Evolutionary conservation across 108 stramenopile species (phyloP).

Genomic region (Nitzschia sp.): DNA sequence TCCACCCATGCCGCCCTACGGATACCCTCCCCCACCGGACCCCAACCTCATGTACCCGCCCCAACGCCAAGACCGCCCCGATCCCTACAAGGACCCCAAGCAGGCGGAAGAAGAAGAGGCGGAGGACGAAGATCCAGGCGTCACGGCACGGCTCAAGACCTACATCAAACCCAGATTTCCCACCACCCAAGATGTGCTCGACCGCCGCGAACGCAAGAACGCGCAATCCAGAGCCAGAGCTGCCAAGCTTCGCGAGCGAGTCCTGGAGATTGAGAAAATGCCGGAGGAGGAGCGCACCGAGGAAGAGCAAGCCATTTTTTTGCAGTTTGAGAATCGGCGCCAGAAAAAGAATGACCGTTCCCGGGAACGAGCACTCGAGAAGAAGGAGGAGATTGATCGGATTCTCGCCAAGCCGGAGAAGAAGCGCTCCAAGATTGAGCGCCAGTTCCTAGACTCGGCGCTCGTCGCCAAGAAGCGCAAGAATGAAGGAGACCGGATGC

Average conservation of each 20-base stretch:
- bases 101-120: conserved; percentile 17
- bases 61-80: conserved; percentile 13
- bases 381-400: conserved; percentile 69
- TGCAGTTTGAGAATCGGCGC: conserved; percentile 62
- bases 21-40: conserved; percentile 38
- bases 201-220: conserved; percentile 71
- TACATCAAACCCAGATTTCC: conserved; percentile 56
- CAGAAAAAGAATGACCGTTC: conserved; percentile 71
- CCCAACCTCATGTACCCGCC: conserved; percentile 29
- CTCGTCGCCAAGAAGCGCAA: conserved; percentile 68
- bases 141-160: conserved; percentile 50
- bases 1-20: conserved; percentile 31
- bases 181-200: conserved; percentile 51
- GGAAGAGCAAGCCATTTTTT: conserved; percentile 55
- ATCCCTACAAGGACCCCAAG: conserved; percentile 4
- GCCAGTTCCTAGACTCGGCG: conserved; percentile 50
- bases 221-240: conserved; percentile 71
- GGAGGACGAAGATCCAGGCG: conserved; percentile 32
- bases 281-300: conserved; percentile 46
- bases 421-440: conserved; percentile 70
- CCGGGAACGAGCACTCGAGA: conserved; percentile 69
- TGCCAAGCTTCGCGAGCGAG: conserved; percentile 51
- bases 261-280: conserved; percentile 51
- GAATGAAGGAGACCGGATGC: conserved; percentile 80
- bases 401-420: conserved; percentile 65